phyloP scores from a whole-genome alignment of 139 green algal species.

The Medakamo hakoo region DNA sequence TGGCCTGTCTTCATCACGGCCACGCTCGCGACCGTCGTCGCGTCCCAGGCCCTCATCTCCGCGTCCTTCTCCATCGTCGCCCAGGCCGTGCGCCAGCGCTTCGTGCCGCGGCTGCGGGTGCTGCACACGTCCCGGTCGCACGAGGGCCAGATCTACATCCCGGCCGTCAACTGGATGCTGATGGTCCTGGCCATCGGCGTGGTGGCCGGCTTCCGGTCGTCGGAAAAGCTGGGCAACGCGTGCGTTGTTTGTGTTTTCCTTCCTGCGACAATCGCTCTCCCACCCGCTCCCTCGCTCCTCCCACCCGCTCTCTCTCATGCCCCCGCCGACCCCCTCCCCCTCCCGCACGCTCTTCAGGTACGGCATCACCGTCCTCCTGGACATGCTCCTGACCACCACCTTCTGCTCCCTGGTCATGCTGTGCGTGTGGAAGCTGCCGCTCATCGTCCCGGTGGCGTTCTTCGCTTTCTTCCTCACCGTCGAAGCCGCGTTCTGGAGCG shows the following conservation, averaged over 20 bases:
- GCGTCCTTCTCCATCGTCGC: constrained; percentile 36
- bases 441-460: too few relatives aligned
- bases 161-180: constrained; percentile 31
- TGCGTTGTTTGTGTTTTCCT: neutral
- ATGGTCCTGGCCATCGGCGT: constrained; percentile 26
- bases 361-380: too few relatives aligned
- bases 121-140: constrained; percentile 15
- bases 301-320: too few relatives aligned
- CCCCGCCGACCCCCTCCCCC: too few relatives aligned
- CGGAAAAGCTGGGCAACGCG: constrained; percentile 12
- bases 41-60: constrained; percentile 28
- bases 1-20: constrained; percentile 38
- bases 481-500: too few relatives aligned
- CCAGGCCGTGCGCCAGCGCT: constrained; percentile 21
- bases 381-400: too few relatives aligned
- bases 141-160: constrained; percentile 34
- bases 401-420: too few relatives aligned
- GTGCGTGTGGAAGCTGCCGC: too few relatives aligned
- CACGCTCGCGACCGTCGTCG: constrained; percentile 26
- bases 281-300: neutral
- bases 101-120: constrained; percentile 30
- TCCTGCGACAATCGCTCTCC: neutral
- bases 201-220: constrained; percentile 23
- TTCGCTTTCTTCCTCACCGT: too few relatives aligned
- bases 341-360: too few relatives aligned